phyloP scores from a whole-genome alignment of 768 basidiomycete species.

The Russula sp. region DNA sequence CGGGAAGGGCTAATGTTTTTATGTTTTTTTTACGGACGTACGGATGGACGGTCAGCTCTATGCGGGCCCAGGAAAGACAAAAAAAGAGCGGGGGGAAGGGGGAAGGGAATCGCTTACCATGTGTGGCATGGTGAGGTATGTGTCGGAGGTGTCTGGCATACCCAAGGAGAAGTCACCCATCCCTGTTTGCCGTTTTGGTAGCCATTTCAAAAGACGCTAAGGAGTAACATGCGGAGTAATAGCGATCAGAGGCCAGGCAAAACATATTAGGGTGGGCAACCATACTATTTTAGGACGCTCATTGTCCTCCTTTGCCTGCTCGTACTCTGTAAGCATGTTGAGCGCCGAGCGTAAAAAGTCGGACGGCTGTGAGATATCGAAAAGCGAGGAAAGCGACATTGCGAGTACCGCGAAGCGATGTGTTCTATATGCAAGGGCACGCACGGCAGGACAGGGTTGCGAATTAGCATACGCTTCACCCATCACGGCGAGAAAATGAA shows the following conservation, averaged over 20 bases:
- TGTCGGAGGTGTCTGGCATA: conserved; percentile 62
- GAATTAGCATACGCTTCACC: background rate
- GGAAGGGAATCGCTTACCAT: conserved; percentile 50
- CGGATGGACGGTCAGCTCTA: background rate
- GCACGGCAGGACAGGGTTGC: background rate
- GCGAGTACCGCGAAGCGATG: conserved; percentile 80
- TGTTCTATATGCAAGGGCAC: conserved; percentile 53
- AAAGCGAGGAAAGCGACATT: conserved; percentile 77
- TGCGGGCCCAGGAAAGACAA: conserved; percentile 2
- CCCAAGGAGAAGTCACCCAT: conserved; percentile 59
- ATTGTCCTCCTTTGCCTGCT: conserved; percentile 69
- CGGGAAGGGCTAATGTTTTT: conserved; percentile 69
- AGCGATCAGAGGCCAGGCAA: conserved; percentile 3
- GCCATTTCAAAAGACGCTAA: conserved; percentile 56
- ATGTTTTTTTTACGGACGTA: background rate
- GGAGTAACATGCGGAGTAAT: conserved; percentile 17
- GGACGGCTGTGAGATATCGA: conserved; percentile 76
- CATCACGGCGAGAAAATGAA: background rate
- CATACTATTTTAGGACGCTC: conserved; percentile 72
- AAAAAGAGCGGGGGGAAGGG: no score
- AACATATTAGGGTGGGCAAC: conserved; percentile 8
- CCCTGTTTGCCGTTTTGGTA: conserved; percentile 51
- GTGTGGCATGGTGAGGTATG: conserved; percentile 70
- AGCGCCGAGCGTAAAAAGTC: conserved; percentile 77
- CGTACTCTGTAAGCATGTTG: conserved; percentile 71